phyloP scores from a whole-genome alignment of 768 basidiomycete genomes.

The Tulasnella sp. region DNA sequence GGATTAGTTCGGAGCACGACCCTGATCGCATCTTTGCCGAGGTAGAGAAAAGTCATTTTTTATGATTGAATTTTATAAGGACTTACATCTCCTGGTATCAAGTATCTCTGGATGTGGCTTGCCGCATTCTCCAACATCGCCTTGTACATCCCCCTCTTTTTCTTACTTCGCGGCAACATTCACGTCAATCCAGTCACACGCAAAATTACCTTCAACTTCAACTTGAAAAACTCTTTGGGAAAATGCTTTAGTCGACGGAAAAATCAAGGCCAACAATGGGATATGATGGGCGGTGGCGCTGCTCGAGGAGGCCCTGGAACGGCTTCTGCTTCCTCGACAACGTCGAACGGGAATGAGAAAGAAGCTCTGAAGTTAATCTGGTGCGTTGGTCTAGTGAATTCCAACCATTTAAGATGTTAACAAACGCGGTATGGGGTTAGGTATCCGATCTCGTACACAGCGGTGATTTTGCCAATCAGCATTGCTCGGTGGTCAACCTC shows the following conservation, averaged over 20 bases:
- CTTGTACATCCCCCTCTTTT: constrained; percentile 26
- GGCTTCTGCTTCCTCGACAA: background rate
- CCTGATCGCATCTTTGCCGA: constrained; percentile 15
- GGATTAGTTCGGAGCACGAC: constrained; percentile 26
- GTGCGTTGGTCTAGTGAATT: background rate
- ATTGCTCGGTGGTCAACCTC: constrained; percentile 23
- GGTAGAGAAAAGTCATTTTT: background rate
- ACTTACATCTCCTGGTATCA: background rate
- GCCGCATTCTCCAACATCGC: constrained; percentile 16
- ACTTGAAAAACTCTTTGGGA: background rate
- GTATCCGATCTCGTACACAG: constrained; percentile 25
- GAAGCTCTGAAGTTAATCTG: constrained; percentile 27
- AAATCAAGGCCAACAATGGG: background rate
- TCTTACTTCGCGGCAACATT: constrained; percentile 29
- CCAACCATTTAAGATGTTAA: background rate
- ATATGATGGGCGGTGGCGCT: background rate
- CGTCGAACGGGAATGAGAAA: background rate
- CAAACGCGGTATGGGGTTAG: background rate
- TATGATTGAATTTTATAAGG: too few species aligned
- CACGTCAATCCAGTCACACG: constrained; percentile 23
- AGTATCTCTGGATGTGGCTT: constrained; percentile 29
- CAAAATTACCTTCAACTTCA: constrained; percentile 22
- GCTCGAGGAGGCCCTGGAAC: background rate
- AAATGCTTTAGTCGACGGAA: constrained; percentile 17
- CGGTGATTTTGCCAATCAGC: constrained; percentile 23